Conservation (phyloP, 768 basidiomycete genomes). For the Coprinopsis strossmayeri region DNA sequence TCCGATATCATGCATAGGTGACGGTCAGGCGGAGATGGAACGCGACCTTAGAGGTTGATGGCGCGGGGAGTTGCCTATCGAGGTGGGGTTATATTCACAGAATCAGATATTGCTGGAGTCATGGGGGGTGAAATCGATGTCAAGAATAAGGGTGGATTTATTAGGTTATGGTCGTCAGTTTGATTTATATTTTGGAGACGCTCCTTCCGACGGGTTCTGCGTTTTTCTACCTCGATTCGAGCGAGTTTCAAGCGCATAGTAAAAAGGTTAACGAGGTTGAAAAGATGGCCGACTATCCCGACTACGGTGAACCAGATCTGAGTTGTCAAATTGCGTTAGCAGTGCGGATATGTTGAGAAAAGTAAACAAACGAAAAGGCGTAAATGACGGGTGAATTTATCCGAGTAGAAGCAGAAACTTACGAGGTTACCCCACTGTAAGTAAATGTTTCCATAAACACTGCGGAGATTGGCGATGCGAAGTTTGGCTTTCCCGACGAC, state of each 20-base stretch:
- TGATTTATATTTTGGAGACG: not conserved
- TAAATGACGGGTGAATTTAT: not conserved
- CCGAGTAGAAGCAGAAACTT: not conserved
- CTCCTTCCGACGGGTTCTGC: not conserved
- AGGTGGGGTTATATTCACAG: not conserved
- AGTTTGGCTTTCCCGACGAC: conserved; percentile 12
- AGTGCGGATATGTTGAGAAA: not conserved
- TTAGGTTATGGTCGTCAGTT: not conserved
- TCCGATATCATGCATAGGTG: too few relatives aligned
- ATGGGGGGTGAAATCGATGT: not conserved
- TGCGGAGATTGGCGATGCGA: conserved; percentile 4
- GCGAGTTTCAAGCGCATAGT: conserved; percentile 4
- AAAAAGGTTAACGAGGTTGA: conserved; percentile 11
- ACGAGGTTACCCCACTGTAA: conserved; percentile 15
- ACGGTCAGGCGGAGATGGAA: too few relatives aligned
- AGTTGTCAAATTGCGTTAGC: not conserved
- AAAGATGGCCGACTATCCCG: conserved; percentile 9
- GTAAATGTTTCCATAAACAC: conserved; percentile 2
- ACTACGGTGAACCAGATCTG: conserved; percentile 14
- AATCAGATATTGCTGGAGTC: not conserved
- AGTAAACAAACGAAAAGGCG: not conserved
- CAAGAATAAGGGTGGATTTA: not conserved
- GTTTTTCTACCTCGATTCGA: not conserved
- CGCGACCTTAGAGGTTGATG: too few relatives aligned
- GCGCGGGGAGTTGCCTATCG: too few relatives aligned